These are phyloP conservation scores for Yarrowia deformans DNA, from an alignment of 805 yeast species.

Conservation along the genomic window DNA sequence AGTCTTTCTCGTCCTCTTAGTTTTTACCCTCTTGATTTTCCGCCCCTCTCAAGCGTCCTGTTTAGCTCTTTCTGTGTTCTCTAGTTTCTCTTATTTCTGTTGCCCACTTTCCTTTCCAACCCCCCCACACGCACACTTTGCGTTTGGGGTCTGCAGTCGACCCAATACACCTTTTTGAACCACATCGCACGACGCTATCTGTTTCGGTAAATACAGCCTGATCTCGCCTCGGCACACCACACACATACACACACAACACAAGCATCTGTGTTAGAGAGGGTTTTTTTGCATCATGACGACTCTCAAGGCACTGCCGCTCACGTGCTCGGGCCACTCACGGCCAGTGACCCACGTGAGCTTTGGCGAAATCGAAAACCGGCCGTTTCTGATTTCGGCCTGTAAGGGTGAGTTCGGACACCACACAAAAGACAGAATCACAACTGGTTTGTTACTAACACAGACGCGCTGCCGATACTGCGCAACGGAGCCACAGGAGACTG, in stretches of 20 bases:
- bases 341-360: conserved; percentile 50
- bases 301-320: conserved; percentile 48
- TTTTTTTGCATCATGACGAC: conserved; percentile 32
- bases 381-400: conserved; percentile 49
- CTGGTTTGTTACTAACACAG: conserved; percentile 40
- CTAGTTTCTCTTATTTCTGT: too few species aligned
- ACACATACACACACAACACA: not conserved
- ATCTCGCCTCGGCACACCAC: too few species aligned
- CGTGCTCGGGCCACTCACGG: conserved; percentile 51
- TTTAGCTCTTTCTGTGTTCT: too few species aligned
- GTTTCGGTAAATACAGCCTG: not conserved
- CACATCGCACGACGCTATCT: not conserved
- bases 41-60: not conserved
- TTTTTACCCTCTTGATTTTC: not conserved
- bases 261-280: not conserved
- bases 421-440: too few species aligned
- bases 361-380: conserved; percentile 40
- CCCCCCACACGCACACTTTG: conserved; percentile 7
- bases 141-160: conserved; percentile 23
- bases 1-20: too few species aligned
- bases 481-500: conserved; percentile 52
- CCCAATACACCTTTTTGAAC: conserved; percentile 30
- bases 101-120: too few species aligned
- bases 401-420: conserved; percentile 45
- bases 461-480: conserved; percentile 50